A percentile compares a stretch with the other conserved stretches of the same genome.
Evolutionary conservation across 129 eudicot species (phyloP).

Genomic region (Saussurea involucrata): DNA sequence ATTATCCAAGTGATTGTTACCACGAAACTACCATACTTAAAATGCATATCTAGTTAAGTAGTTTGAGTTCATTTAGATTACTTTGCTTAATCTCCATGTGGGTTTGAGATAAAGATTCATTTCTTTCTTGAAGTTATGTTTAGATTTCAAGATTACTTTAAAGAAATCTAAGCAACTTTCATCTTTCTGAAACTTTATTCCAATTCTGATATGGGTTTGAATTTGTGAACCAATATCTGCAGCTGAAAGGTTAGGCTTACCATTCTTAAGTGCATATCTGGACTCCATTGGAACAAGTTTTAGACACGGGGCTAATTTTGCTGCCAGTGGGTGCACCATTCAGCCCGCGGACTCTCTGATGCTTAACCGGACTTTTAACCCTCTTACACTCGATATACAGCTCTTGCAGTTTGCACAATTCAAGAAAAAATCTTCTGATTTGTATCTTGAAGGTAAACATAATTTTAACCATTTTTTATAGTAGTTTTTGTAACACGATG

Average conservation of each 20-base stretch:
- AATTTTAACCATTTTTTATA: background rate
- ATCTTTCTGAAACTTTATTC: background rate
- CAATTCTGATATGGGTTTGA: constrained; percentile 1
- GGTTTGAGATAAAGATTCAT: background rate
- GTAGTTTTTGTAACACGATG: background rate
- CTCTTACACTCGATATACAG: constrained; percentile 53
- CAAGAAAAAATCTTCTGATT: constrained; percentile 32
- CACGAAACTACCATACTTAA: background rate
- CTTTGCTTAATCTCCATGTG: background rate
- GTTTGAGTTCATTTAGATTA: background rate
- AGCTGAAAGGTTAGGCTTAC: constrained; percentile 52
- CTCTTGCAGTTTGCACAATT: constrained; percentile 50
- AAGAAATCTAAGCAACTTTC: background rate
- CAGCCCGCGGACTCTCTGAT: constrained; percentile 45
- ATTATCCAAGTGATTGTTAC: too few relatives aligned
- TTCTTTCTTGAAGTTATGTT: background rate
- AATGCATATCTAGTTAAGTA: background rate
- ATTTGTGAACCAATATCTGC: constrained; percentile 23
- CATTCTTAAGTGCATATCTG: constrained; percentile 54
- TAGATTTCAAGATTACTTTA: background rate
- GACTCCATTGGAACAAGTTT: constrained; percentile 49
- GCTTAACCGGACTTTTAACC: constrained; percentile 36
- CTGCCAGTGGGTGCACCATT: constrained; percentile 55
- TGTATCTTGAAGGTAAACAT: constrained; percentile 37
- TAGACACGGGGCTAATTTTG: constrained; percentile 58